A percentile compares a stretch with the other conserved stretches of the same genome.
These are phyloP conservation scores for Kurtzmaniella quercitrusa DNA, from an alignment of 1,139 yeast genomes.

Conservation along the genomic window DNA sequence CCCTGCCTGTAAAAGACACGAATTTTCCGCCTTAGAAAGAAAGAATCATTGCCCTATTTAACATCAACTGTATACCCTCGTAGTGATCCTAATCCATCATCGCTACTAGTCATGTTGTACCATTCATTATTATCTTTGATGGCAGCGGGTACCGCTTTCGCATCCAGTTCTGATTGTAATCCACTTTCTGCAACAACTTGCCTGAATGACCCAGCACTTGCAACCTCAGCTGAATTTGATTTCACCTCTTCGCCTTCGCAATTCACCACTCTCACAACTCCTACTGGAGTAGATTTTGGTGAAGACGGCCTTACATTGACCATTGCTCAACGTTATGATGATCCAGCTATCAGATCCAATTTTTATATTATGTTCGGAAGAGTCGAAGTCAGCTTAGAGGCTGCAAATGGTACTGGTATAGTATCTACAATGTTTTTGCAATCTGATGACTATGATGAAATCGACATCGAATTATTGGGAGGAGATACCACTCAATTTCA, in stretches of 20 bases:
- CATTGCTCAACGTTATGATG: slow-evolving; percentile 55
- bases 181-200: slow-evolving; percentile 24
- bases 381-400: slow-evolving; percentile 61
- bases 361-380: slow-evolving; percentile 82
- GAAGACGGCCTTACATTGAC: slow-evolving; percentile 55
- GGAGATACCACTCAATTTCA: slow-evolving; percentile 67
- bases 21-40: too few species aligned
- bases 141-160: slow-evolving; percentile 2
- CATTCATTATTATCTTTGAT: neutral
- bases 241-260: slow-evolving; percentile 40
- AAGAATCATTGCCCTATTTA: too few species aligned
- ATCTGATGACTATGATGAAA: slow-evolving; percentile 77
- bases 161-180: slow-evolving; percentile 19
- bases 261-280: slow-evolving; percentile 18
- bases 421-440: slow-evolving; percentile 73
- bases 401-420: slow-evolving; percentile 70
- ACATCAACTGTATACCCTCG: too few species aligned
- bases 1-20: neutral
- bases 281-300: slow-evolving; percentile 19
- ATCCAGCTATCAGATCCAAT: slow-evolving; percentile 66
- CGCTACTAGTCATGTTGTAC: neutral
- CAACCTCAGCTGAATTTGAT: slow-evolving; percentile 43
- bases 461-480: slow-evolving; percentile 78
- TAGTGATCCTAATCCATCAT: neutral
- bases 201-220: slow-evolving; percentile 49